Conservation (phyloP, 2,329 filamentous ascomycete species). For the Rhynchosporium secalis region DNA sequence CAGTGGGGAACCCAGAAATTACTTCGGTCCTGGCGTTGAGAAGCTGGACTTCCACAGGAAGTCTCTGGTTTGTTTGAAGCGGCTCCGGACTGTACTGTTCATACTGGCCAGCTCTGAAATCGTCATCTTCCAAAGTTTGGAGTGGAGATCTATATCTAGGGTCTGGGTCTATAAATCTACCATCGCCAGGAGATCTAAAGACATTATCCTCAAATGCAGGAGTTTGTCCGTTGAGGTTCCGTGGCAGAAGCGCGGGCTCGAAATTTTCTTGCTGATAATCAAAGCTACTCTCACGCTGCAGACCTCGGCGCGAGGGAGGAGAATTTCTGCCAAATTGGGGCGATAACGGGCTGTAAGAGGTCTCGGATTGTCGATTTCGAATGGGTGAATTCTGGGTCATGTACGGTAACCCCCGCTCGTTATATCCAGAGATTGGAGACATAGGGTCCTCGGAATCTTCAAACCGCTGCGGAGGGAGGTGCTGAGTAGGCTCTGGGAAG, state of each 20-base stretch:
- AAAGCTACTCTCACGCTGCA: slow-evolving; percentile 8
- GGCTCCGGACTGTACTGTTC: background rate
- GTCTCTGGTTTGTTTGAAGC: too few relatives aligned
- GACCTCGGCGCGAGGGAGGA: background rate
- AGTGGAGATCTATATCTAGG: background rate
- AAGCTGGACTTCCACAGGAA: too few relatives aligned
- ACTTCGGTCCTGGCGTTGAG: too few relatives aligned
- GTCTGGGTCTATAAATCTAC: background rate
- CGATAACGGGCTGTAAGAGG: background rate
- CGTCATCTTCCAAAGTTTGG: background rate
- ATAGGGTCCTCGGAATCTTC: background rate
- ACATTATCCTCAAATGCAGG: background rate
- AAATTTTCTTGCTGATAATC: slow-evolving; percentile 10
- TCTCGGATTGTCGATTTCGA: background rate
- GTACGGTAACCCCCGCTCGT: background rate
- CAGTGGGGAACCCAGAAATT: too few relatives aligned
- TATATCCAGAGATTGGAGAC: background rate
- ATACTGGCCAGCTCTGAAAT: slow-evolving; percentile 6
- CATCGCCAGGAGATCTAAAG: background rate
- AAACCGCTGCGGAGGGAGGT: background rate
- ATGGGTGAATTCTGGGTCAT: background rate
- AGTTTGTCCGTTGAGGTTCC: background rate
- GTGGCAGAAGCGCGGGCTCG: slow-evolving; percentile 2
- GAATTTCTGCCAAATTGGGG: background rate
- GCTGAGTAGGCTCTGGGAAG: background rate